Base-by-base conservation (phyloP, 176 grass and related monocot genomes). In the Triticum turgidum region DNA sequence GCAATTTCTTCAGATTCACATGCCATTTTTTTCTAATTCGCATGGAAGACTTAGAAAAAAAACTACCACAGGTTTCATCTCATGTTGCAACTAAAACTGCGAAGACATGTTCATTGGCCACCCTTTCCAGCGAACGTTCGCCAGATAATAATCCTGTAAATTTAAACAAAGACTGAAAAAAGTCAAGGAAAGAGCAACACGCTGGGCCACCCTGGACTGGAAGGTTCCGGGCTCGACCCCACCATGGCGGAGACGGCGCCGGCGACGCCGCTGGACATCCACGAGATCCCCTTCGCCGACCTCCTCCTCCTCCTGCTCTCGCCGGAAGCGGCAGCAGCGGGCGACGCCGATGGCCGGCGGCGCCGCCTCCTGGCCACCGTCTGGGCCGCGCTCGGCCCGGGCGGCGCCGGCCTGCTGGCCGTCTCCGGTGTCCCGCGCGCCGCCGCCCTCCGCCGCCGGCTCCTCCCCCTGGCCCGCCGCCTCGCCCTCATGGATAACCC, bases 381-480 rank as follows among this genome's bases (percentile, higher is more conserved):
- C 22, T 87, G 73, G 78, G 49, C 86, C 18, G 72, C 89, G 44
- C 88, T 95, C 49, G 91, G 96, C 18, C 82, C 84, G 3, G 89
- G 91, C 4, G 96, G 91, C 13, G 52, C 81, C 7, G 93, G 96
- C 4, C 52, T 98, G 38, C 82, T 98, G 41, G 72, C 88, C 25
- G 30, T 98, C 63, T 51, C 84, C 18, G 81, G 54, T 7, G 84
- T 95, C n/a, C 91, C 93, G 8, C 81, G 73, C 21, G 83, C 82
- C 41, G 78, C 77, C 14, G 73, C 73, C 30, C 88, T 98, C 47
- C 88, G 91, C 13, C 80, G 81, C 25, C 80, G 83, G 12, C 75
- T 98, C 7, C 89, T 98, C 45, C 96, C 93, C 6, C 84, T 95
- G 67, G 90, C 93, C 7, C 91, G 88, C 8, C 87, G 88, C 49